Evolutionary conservation across 1,284 basidiomycete species (phyloP), one percentile per base, ranked within the genome.

Genomic region (Ustilago shanxiensis): DNA sequence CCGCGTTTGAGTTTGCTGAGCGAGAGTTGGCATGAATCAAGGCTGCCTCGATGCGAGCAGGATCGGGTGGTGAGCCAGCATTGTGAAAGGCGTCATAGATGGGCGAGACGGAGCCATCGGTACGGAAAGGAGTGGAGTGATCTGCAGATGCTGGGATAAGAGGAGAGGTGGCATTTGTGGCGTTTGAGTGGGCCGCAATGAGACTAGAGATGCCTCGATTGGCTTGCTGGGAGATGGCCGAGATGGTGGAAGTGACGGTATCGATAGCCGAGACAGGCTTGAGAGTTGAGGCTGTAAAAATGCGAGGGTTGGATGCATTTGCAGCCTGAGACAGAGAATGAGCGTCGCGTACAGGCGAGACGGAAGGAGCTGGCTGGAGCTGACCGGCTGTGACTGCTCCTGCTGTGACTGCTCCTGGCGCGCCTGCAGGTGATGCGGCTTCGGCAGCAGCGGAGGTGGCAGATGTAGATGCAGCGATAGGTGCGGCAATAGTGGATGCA

Each of bases 21-120:
- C 18, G 9, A 0, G 45, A 39, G 22, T 44, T 33, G 8, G 57
- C 55, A 7, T 37, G n/a, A 37, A 37, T 31, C 28, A 72, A 47
- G 24, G 70, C 70, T 9, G 70, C 64, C 20, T 64, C 41, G 20
- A 70, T 66, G 45, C 56, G 45, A 16, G 35, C 41, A 6, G 64
- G 72, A 28, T 66, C 60, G n/a, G 66, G 66, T 20, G 47, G 1
- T 2, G 55, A 28, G 35, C 68, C 69, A 7, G 63, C 57, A 33
- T 77, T 77, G 54, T 72, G 65, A 24, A 77, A 77, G 22, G 74
- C 74, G 24, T 72, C 69, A 44, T 77, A 77, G 52, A 77, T 72
- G 28, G 74, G 74, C 8, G 69, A 77, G 56, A 72, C 60, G 56
- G 74, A 68, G 54, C 74, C 66, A 20, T 77, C 70, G 18, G 61